phyloP scores from a whole-genome alignment of 2,329 filamentous ascomycete genomes.

The Beauveria sp. region DNA sequence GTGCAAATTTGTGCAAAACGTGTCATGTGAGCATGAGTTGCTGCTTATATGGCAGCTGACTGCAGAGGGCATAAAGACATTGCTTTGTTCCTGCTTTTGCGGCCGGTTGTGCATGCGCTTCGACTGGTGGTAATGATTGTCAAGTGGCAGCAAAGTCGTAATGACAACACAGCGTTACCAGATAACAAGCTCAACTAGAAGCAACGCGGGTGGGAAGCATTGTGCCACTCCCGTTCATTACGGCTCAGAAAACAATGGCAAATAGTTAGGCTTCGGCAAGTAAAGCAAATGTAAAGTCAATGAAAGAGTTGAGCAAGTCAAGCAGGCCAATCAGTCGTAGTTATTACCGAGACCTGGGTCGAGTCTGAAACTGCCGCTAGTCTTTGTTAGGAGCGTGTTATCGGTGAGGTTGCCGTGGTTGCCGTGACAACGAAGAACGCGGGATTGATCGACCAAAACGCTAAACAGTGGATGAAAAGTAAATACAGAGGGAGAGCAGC shows the following conservation, averaged over 20 bases:
- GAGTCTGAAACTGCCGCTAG: slow-evolving; percentile 12
- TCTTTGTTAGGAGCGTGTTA: background rate
- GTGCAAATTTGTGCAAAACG: background rate
- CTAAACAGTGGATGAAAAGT: background rate
- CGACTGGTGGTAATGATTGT: background rate
- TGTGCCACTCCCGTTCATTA: too few relatives aligned
- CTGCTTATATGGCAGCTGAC: background rate
- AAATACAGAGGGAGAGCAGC: background rate
- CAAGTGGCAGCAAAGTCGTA: too few relatives aligned
- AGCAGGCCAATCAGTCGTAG: background rate
- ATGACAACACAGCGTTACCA: too few relatives aligned
- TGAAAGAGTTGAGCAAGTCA: background rate
- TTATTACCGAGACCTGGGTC: background rate
- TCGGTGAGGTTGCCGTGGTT: background rate
- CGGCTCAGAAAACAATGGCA: too few relatives aligned
- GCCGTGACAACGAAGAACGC: slow-evolving; percentile 7
- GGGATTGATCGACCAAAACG: slow-evolving; percentile 2
- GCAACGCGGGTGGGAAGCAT: too few relatives aligned
- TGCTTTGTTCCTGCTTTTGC: background rate
- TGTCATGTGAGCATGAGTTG: background rate
- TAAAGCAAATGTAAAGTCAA: too few relatives aligned
- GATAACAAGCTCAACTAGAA: too few relatives aligned
- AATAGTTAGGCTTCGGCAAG: too few relatives aligned
- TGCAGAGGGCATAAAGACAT: background rate
- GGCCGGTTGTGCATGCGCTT: too few relatives aligned